phyloP scores from a whole-genome alignment of 106 monocot species.

The Apostasia ramifera region DNA sequence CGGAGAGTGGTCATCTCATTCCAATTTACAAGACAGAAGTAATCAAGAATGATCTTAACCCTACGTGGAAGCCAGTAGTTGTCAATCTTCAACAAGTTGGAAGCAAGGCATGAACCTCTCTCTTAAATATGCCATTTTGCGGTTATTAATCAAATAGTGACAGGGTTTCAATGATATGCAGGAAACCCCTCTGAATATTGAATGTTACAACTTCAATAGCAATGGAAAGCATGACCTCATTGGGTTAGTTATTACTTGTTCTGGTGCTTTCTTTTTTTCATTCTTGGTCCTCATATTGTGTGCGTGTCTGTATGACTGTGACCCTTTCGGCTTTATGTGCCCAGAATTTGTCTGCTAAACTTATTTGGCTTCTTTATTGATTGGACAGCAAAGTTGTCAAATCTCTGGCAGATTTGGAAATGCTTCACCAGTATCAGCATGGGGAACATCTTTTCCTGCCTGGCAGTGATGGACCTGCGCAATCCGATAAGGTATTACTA shows the following conservation, averaged over 20 bases:
- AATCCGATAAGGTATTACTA: slow-evolving; percentile 52
- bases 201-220: slow-evolving; percentile 91
- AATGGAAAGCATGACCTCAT: slow-evolving; percentile 87
- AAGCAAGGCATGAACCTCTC: slow-evolving; percentile 54
- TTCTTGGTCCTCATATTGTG: too few relatives aligned
- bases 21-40: slow-evolving; percentile 96
- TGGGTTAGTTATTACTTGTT: slow-evolving; percentile 45
- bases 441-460: slow-evolving; percentile 70
- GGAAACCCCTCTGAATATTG: slow-evolving; percentile 80
- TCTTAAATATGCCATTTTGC: not conserved
- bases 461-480: slow-evolving; percentile 20
- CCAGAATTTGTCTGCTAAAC: slow-evolving; percentile 3
- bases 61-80: slow-evolving; percentile 68
- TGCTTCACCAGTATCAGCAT: slow-evolving; percentile 35
- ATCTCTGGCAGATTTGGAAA: slow-evolving; percentile 72
- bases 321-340: not conserved
- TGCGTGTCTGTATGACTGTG: not conserved
- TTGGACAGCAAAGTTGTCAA: slow-evolving; percentile 75
- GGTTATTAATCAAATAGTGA: not conserved
- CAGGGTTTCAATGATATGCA: slow-evolving; percentile 6
- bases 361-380: not conserved
- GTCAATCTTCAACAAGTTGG: slow-evolving; percentile 88
- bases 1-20: slow-evolving; percentile 56
- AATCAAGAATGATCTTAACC: slow-evolving; percentile 90
- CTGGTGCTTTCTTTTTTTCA: not conserved